A percentile compares a stretch with the other conserved stretches of the same genome.
These are phyloP conservation scores for Neoascochyta sp. DNA, from an alignment of 2,329 filamentous ascomycete genomes.

Conservation along the genomic window DNA sequence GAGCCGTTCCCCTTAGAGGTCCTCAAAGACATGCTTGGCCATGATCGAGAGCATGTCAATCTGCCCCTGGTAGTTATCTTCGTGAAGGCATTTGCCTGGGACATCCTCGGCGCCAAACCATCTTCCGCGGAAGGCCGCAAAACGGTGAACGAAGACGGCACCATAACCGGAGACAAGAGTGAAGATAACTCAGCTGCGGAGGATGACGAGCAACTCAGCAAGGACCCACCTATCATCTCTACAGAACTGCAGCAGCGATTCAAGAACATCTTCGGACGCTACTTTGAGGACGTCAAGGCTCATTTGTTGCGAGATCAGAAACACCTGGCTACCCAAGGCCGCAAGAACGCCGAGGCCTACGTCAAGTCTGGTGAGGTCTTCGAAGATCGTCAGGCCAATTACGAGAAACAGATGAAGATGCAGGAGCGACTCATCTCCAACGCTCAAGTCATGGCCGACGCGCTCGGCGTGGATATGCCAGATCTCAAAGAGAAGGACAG, in stretches of 20 bases:
- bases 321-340: slow-evolving; percentile 77
- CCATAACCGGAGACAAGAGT: slow-evolving; percentile 54
- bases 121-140: slow-evolving; percentile 74
- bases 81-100: slow-evolving; percentile 95
- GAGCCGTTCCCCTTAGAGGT: slow-evolving; percentile 97
- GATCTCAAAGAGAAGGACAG: slow-evolving; percentile 82
- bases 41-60: slow-evolving; percentile 90
- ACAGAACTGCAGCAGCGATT: slow-evolving; percentile 81
- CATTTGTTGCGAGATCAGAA: slow-evolving; percentile 92
- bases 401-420: slow-evolving; percentile 87
- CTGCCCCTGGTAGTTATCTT: slow-evolving; percentile 89
- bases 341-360: slow-evolving; percentile 95
- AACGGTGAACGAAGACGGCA: slow-evolving; percentile 75
- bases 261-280: slow-evolving; percentile 76
- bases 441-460: slow-evolving; percentile 86
- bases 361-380: slow-evolving; percentile 98
- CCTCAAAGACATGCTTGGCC: slow-evolving; percentile 90
- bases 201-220: slow-evolving; percentile 48
- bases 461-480: slow-evolving; percentile 87
- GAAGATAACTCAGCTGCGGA: slow-evolving; percentile 52
- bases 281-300: slow-evolving; percentile 87
- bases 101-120: slow-evolving; percentile 77
- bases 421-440: slow-evolving; percentile 89
- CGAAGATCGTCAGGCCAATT: slow-evolving; percentile 92
- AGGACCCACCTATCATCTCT: slow-evolving; percentile 71